Evolutionary conservation across 2,329 filamentous ascomycete species (phyloP).

Genomic region (Corynespora cassiicola): DNA sequence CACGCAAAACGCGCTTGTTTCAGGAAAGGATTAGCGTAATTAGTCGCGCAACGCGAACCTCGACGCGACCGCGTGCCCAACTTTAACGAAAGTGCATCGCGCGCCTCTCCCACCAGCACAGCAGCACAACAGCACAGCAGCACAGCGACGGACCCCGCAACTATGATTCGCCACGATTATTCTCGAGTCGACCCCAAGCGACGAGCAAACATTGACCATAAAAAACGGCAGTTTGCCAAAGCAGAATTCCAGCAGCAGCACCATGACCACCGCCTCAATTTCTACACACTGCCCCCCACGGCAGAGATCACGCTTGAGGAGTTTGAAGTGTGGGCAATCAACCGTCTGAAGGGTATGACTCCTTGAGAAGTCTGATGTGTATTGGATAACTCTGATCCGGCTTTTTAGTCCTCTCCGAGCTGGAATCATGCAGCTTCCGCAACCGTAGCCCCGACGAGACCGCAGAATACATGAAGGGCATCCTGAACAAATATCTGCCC

Average conservation of each 20-base stretch:
- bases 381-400: slow-evolving; percentile 13
- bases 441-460: slow-evolving; percentile 88
- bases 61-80: background rate
- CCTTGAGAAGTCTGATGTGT: background rate
- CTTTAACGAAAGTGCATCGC: slow-evolving; percentile 1
- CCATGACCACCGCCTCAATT: slow-evolving; percentile 88
- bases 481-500: slow-evolving; percentile 86
- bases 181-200: slow-evolving; percentile 69
- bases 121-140: background rate
- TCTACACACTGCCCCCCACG: slow-evolving; percentile 87
- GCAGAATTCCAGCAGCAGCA: slow-evolving; percentile 77
- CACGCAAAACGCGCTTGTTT: no score
- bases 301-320: slow-evolving; percentile 95
- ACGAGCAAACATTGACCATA: slow-evolving; percentile 76
- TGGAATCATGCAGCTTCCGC: slow-evolving; percentile 94
- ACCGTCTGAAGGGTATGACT: slow-evolving; percentile 75
- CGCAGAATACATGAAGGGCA: slow-evolving; percentile 78
- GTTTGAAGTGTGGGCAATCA: slow-evolving; percentile 99
- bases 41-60: no score
- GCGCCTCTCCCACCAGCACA: slow-evolving; percentile 5
- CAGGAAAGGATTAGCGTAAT: no score
- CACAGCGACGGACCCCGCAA: no score
- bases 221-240: slow-evolving; percentile 85
- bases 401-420: slow-evolving; percentile 74
- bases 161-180: slow-evolving; percentile 48